phyloP scores from a whole-genome alignment of 305 asterid genomes.

The Fraxinus nigra region DNA sequence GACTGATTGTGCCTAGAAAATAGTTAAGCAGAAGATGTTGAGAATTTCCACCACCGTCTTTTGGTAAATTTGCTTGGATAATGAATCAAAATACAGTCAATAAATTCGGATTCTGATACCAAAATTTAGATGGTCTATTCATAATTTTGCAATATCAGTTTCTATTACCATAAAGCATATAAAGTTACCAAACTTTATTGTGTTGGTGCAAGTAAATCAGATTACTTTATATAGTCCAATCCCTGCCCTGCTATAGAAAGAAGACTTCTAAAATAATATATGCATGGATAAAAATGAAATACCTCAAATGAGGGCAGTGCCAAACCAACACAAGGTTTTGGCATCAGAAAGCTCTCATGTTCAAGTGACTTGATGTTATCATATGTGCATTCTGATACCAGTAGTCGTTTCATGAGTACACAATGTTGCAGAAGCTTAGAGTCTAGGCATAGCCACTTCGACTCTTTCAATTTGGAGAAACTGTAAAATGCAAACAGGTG shows the following conservation, averaged over 20 bases:
- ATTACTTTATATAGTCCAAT: not conserved
- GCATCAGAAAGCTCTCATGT: conserved; percentile 31
- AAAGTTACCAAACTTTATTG: not conserved
- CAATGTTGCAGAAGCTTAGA: conserved; percentile 62
- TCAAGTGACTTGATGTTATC: conserved; percentile 73
- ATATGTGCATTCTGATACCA: conserved; percentile 80
- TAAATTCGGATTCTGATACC: not conserved
- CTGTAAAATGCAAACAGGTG: conserved; percentile 63
- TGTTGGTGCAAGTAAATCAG: not conserved
- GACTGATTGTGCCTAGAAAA: not conserved
- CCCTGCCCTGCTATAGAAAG: not conserved
- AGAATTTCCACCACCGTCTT: not conserved
- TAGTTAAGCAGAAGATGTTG: not conserved
- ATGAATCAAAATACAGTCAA: not conserved
- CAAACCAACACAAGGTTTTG: conserved; percentile 33
- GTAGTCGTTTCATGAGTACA: conserved; percentile 53
- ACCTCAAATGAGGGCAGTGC: conserved; percentile 53
- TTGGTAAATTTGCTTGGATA: not conserved
- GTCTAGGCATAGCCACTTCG: conserved; percentile 70
- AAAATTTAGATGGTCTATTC: not conserved
- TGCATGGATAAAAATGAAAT: conserved; percentile 19
- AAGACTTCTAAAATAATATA: not conserved
- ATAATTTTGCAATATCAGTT: not conserved
- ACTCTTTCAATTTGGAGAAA: conserved; percentile 56
- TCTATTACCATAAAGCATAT: not conserved